A percentile compares a stretch with the other conserved stretches of the same genome.
phyloP scores from a whole-genome alignment of 352 stramenopile genomes.

The Globisporangium takayamanum region DNA sequence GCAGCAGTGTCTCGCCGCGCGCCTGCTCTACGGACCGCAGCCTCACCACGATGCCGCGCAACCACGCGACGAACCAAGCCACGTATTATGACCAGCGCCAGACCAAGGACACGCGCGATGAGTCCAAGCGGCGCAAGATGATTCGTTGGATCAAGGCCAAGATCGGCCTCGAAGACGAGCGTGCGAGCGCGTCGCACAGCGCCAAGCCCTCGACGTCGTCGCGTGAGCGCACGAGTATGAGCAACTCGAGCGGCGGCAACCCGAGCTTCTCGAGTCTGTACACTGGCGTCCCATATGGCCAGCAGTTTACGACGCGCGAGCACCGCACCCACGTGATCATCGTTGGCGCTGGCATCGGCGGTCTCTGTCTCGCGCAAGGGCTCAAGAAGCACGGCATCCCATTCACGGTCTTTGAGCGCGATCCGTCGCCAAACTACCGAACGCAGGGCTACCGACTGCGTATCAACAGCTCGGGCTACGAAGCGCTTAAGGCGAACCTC shows the following conservation, averaged over 20 bases:
- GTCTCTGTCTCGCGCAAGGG: conserved; percentile 51
- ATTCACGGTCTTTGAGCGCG: conserved; percentile 62
- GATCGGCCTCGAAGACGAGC: conserved; percentile 26
- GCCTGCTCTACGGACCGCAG: too few relatives aligned
- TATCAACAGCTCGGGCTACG: conserved; percentile 53
- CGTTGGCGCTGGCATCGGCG: conserved; percentile 48
- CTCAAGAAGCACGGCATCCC: conserved; percentile 53
- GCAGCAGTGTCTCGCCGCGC: too few relatives aligned
- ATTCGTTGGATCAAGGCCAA: conserved; percentile 58
- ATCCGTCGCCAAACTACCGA: conserved; percentile 54
- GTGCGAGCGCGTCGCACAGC: conserved; percentile 17
- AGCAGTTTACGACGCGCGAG: conserved; percentile 7
- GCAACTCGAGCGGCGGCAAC: neutral
- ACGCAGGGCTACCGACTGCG: conserved; percentile 54
- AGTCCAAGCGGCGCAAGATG: conserved; percentile 50
- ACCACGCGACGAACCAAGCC: conserved; percentile 2
- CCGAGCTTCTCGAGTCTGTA: conserved; percentile 4
- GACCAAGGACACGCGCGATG: conserved; percentile 27
- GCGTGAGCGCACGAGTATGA: neutral
- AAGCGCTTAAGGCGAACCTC: conserved; percentile 46
- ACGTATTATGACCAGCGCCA: conserved; percentile 35
- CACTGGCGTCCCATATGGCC: conserved; percentile 3
- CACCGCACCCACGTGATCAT: conserved; percentile 32
- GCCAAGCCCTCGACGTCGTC: conserved; percentile 1
- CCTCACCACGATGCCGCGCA: conserved; percentile 8